phyloP scores from a whole-genome alignment of 192 early-diverging fungal species.

The Gamsiella multidivaricata region DNA sequence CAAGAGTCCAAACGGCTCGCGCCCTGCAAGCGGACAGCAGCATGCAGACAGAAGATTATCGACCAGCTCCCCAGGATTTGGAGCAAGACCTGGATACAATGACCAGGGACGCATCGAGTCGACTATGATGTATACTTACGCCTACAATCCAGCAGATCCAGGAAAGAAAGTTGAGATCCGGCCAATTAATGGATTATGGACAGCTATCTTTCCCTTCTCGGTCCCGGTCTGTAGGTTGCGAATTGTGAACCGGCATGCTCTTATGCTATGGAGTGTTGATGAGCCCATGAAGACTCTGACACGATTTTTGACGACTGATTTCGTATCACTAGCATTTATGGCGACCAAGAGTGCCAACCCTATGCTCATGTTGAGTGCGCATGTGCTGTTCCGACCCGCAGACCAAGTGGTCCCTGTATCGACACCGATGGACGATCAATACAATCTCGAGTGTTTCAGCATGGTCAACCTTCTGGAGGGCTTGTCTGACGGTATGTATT shows the following conservation, averaged over 20 bases:
- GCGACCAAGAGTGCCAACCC: slow-evolving; percentile 51
- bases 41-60: slow-evolving; percentile 24
- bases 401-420: slow-evolving; percentile 30
- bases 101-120: slow-evolving; percentile 50
- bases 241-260: too few relatives aligned
- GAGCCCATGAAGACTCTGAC: too few relatives aligned
- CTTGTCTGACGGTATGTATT: slow-evolving; percentile 59
- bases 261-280: too few relatives aligned
- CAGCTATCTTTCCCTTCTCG: slow-evolving; percentile 60
- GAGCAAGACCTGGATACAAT: slow-evolving; percentile 22
- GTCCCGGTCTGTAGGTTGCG: slow-evolving; percentile 66
- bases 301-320: too few relatives aligned
- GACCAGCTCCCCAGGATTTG: slow-evolving; percentile 30
- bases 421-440: slow-evolving; percentile 54
- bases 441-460: slow-evolving; percentile 62
- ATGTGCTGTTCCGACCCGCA: slow-evolving; percentile 42
- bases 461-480: slow-evolving; percentile 66
- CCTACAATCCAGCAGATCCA: slow-evolving; percentile 56
- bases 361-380: slow-evolving; percentile 50
- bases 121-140: slow-evolving; percentile 58
- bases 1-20: slow-evolving; percentile 30
- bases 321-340: slow-evolving; percentile 53
- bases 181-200: slow-evolving; percentile 56
- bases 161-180: slow-evolving; percentile 53
- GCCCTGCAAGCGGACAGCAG: slow-evolving; percentile 22